Evolutionary conservation across 306 rosid species (phyloP), one percentile per base, ranked within the genome.

Genomic region (Aeschynomene evenia): DNA sequence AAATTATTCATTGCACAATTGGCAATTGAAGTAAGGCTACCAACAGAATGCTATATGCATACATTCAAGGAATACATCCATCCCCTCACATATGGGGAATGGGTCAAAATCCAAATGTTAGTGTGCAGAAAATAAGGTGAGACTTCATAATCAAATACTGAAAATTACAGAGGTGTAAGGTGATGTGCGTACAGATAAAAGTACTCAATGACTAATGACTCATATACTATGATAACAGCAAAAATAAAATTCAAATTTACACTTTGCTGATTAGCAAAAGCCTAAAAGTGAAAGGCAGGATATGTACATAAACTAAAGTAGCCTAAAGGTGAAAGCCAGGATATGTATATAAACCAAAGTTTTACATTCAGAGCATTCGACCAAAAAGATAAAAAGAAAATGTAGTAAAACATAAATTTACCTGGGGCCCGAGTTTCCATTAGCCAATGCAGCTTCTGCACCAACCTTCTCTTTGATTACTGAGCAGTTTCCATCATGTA

Each of bases 361-460:
- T 55, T 34, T 45, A 18, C 19, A 2, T 20, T 11, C 11, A 50
- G 59, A 69, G 48, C 11, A 0, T 45, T 54, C 59, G 18, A 40
- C 70, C 34, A 66, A 57, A 66, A 48, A 15, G 23, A 74, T 13
- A 1, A 42, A 21, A 42, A 48, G 10, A 43, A 70, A 68, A 16
- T 19, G 53, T 9, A 7, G 18, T 33, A 45, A 75, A 37, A 75
- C 66, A 68, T 37, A 42, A 34, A 45, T 75, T 78, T 66, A 90
- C 94, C 86, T 66, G 40, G 81, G 39, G 4, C 73, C 82, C 18
- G 65, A 71, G 77, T 45, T 45, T 48, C 91, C 96, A 66, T 91
- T 89, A 39, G 81, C 66, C 55, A 61, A n/a, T 59, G 70, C 72
- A 76, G 54, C 72, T 73, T 62, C 83, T 43, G 75, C 73, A 71